A percentile compares a stretch with the other conserved stretches of the same genome.
Conservation (phyloP, 2,329 filamentous ascomycete genomes). For the Exophiala sp. region DNA sequence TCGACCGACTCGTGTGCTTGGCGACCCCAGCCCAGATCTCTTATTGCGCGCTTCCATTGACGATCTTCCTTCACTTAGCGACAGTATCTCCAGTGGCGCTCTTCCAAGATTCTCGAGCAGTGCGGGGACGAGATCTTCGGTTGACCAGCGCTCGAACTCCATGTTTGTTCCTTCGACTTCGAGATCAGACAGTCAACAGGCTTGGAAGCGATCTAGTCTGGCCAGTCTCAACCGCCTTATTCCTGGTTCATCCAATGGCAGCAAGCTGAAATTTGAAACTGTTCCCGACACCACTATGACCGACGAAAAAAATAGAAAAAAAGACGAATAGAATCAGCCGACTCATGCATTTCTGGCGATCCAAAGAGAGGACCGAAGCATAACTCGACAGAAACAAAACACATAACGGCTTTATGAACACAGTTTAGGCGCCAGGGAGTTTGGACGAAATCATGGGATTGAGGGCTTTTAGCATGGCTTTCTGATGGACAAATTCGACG, state of each 20-base stretch:
- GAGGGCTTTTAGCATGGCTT: conserved; percentile 5
- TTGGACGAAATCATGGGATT: conserved; percentile 15
- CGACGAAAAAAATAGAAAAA: conserved; percentile 37
- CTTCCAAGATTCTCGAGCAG: conserved; percentile 41
- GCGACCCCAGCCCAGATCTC: conserved; percentile 35
- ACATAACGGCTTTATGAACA: conserved; percentile 22
- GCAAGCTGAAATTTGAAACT: conserved; percentile 31
- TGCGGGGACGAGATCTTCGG: conserved; percentile 38
- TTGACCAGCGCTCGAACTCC: conserved; percentile 41
- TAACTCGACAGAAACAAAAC: conserved; percentile 8
- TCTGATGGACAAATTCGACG: conserved; percentile 16
- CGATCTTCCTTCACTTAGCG: conserved; percentile 47
- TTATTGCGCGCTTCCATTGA: conserved; percentile 41
- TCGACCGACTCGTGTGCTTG: conserved; percentile 36
- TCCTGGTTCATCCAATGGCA: conserved; percentile 38
- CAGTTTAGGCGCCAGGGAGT: conserved; percentile 12
- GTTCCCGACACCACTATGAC: conserved; percentile 37
- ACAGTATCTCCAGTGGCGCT: conserved; percentile 44
- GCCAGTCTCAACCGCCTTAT: conserved; percentile 46
- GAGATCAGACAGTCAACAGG: conserved; percentile 32
- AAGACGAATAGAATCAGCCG: conserved; percentile 44
- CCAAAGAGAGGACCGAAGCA: conserved; percentile 41
- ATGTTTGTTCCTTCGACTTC: conserved; percentile 40
- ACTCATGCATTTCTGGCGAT: conserved; percentile 46
- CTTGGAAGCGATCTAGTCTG: conserved; percentile 44